Base-by-base conservation (phyloP, 768 basidiomycete species). In the Agrocybe praecox region DNA sequence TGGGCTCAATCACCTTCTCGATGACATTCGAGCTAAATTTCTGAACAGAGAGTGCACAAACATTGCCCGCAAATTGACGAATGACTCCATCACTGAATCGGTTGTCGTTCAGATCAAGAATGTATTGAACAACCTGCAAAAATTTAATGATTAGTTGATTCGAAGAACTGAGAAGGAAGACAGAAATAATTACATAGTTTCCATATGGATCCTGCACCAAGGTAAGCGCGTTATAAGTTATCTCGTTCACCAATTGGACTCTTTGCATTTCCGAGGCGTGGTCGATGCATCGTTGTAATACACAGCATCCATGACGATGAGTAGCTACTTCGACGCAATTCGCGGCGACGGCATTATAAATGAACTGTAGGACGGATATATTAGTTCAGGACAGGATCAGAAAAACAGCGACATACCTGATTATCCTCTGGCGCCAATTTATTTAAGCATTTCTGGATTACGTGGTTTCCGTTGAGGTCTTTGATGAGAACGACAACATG, bases 21-120 rank as follows among this genome's bases (percentile, higher is more conserved):
- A 97, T 96, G 58, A 99, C 97, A 71, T 99, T 99, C 59, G 96
- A 98, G 60, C 94, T 96, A 76, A 99, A 99, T 76, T 99, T 99
- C 73, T 99, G 97, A 15, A 98, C 96, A 6, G 96, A 98, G 52
- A 99, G 78, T 6, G 94, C 94, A 71, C 96, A 98, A 57, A 98
- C 93, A 67, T 99, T 98, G 65, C 97, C 97, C 52, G 92, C 79
- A 74, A 98, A 99, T 69, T 98, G 97, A 61, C 96, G 88, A 65
- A 98, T 98, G 64, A 99, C 92, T 48, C 82, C 96, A 74, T 98
- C 96, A 62, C 94, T 96, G 82, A 98, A 99, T 44, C 97, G 86
- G 72, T 93, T 96, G 77, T 99, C 97, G 74, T 98, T 98, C 66
- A 99, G 76, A 70, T 99, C 97, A 57, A 99, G 84, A 58, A 98